Base-by-base conservation (phyloP, 495 filamentous ascomycete genomes). In the Parmelia sp. region DNA sequence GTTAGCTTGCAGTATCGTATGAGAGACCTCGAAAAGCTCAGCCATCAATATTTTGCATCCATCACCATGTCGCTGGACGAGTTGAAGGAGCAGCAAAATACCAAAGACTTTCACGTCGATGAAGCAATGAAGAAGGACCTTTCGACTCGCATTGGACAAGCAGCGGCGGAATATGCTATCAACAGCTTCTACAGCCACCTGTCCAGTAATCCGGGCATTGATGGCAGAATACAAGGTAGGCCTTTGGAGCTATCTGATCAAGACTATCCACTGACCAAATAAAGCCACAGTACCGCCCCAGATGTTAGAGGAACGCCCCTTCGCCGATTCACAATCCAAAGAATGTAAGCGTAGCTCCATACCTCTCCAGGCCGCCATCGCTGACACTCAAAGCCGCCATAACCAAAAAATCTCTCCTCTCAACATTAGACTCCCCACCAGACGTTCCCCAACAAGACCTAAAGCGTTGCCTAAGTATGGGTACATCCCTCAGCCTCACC, bases 121-220 rank as follows among this genome's bases (percentile, higher is more conserved):
- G 57, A 27, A 39, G n/a, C n/a, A 42, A 58, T n/a, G 17, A 58
- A 14, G 2, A 58, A 14, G 15, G 57, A 58, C 9, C 14, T 58
- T 29, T 21, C 39, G 57, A 40, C 36, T 15, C 57, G 33, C 57
- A 39, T 58, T 40, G 35, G 39, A 29, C 23, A 51, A 51, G 45
- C 23, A 11, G 9, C 45, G 4, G 45, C 45, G 0, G 23, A 12
- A 40, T 40, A 58, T 42, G 4, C 23, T 37, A 40, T 58, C 36
- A 58, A 58, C 15, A 58, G 57, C 57, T 19, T 58, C 15, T 37
- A 39, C n/a, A 58, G 36, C 10, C 36, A 58, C 19, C 29, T 58
- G 21, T 58, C 39, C n/a, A 58, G 57, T n/a, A 40, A 7, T 25
- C 57, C 35, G 15, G 36, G 39, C 21, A 40, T 58, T 42, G 57